Conservation (phyloP, 2,329 filamentous ascomycete genomes). For the Elsinoe australis region DNA sequence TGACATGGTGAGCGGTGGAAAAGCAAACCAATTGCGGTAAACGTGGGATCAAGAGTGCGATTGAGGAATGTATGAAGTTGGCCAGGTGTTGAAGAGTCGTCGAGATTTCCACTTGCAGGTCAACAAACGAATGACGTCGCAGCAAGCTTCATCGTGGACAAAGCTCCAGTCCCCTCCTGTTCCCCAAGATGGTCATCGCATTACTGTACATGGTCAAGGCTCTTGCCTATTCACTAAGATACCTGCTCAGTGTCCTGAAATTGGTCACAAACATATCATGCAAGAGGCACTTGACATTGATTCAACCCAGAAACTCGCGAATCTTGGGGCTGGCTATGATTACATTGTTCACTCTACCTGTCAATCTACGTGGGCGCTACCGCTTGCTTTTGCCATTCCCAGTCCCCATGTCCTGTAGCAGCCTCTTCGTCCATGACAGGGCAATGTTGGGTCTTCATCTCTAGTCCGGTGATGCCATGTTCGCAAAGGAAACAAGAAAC, state of each 20-base stretch:
- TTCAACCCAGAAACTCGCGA: constrained; percentile 9
- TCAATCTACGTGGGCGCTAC: constrained; percentile 6
- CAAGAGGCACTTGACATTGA: neutral
- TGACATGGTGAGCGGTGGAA: constrained; percentile 4
- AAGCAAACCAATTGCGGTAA: neutral
- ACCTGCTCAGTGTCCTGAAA: neutral
- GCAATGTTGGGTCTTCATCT: neutral
- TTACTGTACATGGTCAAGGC: no score
- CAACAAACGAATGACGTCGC: constrained; percentile 15
- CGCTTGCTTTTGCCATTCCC: neutral
- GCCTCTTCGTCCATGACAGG: neutral
- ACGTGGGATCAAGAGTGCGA: neutral
- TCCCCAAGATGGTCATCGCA: no score
- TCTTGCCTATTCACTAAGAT: no score
- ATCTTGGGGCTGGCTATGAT: constrained; percentile 14
- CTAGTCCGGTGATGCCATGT: constrained; percentile 2
- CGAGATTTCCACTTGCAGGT: constrained; percentile 1
- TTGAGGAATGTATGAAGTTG: constrained; percentile 4
- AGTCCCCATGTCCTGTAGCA: neutral
- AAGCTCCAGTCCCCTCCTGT: constrained; percentile 11
- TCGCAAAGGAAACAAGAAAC: neutral
- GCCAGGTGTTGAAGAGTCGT: constrained; percentile 6
- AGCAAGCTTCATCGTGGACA: constrained; percentile 4
- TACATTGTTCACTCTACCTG: constrained; percentile 5
- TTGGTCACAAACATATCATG: neutral